phyloP scores from a whole-genome alignment of 2,329 filamentous ascomycete genomes.

The Blastomyces emzantsi region DNA sequence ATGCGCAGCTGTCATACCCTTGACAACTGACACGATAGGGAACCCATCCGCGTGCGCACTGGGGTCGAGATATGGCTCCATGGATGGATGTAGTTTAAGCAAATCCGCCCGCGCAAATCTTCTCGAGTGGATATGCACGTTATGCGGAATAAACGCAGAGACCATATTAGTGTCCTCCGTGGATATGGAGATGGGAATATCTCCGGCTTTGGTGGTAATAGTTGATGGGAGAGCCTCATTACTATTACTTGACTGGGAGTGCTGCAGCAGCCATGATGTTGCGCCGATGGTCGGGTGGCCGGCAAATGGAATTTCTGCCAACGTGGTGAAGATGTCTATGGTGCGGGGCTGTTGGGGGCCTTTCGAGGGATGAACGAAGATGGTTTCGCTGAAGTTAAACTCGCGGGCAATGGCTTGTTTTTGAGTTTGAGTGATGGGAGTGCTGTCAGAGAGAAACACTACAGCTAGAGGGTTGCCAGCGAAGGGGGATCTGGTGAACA shows the following conservation, averaged over 20 bases:
- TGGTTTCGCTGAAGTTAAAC: conserved; percentile 57
- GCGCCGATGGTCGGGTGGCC: conserved; percentile 55
- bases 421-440: conserved; percentile 41
- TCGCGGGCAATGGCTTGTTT: conserved; percentile 53
- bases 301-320: conserved; percentile 51
- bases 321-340: conserved; percentile 53
- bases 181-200: conserved; percentile 34
- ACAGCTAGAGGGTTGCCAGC: conserved; percentile 53
- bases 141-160: conserved; percentile 57
- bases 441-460: conserved; percentile 41
- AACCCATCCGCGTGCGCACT: conserved; percentile 25
- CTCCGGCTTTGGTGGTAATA: conserved; percentile 36
- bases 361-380: conserved; percentile 51
- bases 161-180: conserved; percentile 35
- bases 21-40: conserved; percentile 55
- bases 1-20: conserved; percentile 53
- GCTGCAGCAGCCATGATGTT: conserved; percentile 39
- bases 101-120: conserved; percentile 22
- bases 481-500: conserved; percentile 36
- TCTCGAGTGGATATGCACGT: conserved; percentile 52
- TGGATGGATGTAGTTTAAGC: conserved; percentile 19
- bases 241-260: conserved; percentile 18
- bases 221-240: conserved; percentile 11
- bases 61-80: conserved; percentile 18
- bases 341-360: conserved; percentile 42